Conservation (phyloP, 2,329 filamentous ascomycete genomes). For the Metarhizium album region DNA sequence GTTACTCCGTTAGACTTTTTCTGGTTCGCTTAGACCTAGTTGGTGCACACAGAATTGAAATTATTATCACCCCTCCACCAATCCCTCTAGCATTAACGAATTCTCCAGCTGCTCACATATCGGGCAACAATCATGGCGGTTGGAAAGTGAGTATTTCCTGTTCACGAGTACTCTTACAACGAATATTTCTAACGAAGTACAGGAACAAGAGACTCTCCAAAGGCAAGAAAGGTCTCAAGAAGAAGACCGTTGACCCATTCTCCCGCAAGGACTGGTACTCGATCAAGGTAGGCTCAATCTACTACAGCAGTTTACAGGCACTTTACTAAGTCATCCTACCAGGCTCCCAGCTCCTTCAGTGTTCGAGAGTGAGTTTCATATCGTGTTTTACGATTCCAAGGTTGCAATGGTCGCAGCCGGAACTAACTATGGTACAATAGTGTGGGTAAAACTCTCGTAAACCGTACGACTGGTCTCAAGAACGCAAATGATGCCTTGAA, state of each 20-base stretch:
- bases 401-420: not conserved
- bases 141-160: conserved; percentile 42
- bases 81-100: conserved; percentile 31
- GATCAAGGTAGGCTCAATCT: conserved; percentile 61
- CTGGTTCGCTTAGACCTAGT: conserved; percentile 28
- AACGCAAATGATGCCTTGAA: conserved; percentile 99
- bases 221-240: conserved; percentile 99
- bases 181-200: conserved; percentile 15
- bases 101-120: conserved; percentile 32
- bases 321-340: conserved; percentile 8
- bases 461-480: conserved; percentile 99
- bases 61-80: conserved; percentile 30
- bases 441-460: conserved; percentile 99
- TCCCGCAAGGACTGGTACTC: conserved; percentile 98
- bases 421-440: conserved; percentile 34
- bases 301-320: not conserved
- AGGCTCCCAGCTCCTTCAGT: conserved; percentile 93
- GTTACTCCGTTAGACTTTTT: conserved; percentile 11
- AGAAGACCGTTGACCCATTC: conserved; percentile 97
- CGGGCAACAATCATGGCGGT: conserved; percentile 48
- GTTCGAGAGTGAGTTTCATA: conserved; percentile 74
- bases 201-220: conserved; percentile 99
- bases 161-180: conserved; percentile 1
- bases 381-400: not conserved
- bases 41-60: conserved; percentile 30